A percentile compares a stretch with the other conserved stretches of the same genome.
phyloP scores from a whole-genome alignment of 2,329 filamentous ascomycete species.

The Berkeleyomyces rouxiae region DNA sequence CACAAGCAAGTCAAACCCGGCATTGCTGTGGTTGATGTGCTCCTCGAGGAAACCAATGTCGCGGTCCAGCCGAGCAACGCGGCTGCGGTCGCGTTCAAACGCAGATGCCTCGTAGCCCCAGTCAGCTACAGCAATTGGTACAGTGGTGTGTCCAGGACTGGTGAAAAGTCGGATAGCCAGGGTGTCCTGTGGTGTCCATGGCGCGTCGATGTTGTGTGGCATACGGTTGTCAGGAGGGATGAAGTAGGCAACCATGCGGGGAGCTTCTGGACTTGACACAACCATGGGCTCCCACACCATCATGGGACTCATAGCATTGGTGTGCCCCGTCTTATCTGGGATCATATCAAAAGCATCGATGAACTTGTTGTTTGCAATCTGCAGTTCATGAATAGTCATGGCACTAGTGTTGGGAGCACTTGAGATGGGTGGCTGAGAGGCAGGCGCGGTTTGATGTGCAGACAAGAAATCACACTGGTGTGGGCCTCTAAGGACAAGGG shows the following conservation, averaged over 20 bases:
- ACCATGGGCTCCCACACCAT: constrained; percentile 5
- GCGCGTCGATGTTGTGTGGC: neutral
- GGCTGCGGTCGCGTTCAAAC: neutral
- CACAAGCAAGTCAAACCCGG: constrained; percentile 16
- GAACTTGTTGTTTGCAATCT: neutral
- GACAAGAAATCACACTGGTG: neutral
- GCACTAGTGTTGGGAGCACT: neutral
- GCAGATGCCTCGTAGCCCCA: neutral
- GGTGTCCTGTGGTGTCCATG: constrained; percentile 1
- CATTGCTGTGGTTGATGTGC: constrained; percentile 16
- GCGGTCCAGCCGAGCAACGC: constrained; percentile 15
- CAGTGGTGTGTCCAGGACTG: constrained; percentile 2
- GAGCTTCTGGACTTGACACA: neutral
- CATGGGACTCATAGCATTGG: constrained; percentile 2
- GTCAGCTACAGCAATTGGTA: neutral
- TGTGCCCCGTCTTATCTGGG: constrained; percentile 3
- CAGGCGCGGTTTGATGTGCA: neutral
- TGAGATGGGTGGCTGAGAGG: neutral
- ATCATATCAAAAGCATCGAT: neutral
- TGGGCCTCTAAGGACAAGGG: neutral
- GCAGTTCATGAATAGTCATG: neutral
- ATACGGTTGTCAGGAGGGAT: constrained; percentile 2
- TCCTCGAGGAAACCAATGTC: constrained; percentile 17
- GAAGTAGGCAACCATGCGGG: constrained; percentile 5
- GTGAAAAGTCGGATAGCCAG: constrained; percentile 3